Conservation (phyloP, 345 rosid genomes). For the Dipteronia dyeriana region DNA sequence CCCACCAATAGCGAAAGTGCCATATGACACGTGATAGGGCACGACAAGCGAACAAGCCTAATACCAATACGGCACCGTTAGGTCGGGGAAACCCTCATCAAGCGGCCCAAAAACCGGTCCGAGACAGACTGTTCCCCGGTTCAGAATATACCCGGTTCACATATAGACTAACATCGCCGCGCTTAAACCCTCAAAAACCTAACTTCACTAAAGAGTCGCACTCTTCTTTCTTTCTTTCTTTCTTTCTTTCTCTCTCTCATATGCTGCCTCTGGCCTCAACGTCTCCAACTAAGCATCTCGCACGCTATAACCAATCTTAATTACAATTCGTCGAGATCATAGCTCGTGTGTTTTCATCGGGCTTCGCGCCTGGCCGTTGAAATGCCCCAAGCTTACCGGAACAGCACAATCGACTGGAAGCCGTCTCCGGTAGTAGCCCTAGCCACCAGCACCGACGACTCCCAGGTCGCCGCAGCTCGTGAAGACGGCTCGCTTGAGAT, state of each 20-base stretch:
- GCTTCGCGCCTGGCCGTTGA: conserved; percentile 13
- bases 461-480: conserved; percentile 85
- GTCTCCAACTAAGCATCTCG: background rate
- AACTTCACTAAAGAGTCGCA: background rate
- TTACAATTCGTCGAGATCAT: background rate
- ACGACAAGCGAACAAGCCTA: too few species aligned
- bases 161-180: conserved; percentile 6
- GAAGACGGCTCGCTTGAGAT: conserved; percentile 94
- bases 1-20: too few species aligned
- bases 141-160: background rate
- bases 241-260: conserved; percentile 7
- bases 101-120: background rate
- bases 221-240: too few species aligned
- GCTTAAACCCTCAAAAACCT: conserved; percentile 35
- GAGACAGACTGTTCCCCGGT: background rate
- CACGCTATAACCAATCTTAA: background rate
- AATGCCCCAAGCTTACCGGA: conserved; percentile 62
- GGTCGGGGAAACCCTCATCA: background rate
- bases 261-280: background rate
- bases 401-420: conserved; percentile 82
- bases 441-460: conserved; percentile 72
- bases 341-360: background rate
- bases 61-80: too few species aligned
- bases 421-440: conserved; percentile 90
- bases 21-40: too few species aligned